Evolutionary conservation across 345 rosid species (phyloP), one percentile per base, ranked within the genome.

Genomic region (Camelina sativa): DNA sequence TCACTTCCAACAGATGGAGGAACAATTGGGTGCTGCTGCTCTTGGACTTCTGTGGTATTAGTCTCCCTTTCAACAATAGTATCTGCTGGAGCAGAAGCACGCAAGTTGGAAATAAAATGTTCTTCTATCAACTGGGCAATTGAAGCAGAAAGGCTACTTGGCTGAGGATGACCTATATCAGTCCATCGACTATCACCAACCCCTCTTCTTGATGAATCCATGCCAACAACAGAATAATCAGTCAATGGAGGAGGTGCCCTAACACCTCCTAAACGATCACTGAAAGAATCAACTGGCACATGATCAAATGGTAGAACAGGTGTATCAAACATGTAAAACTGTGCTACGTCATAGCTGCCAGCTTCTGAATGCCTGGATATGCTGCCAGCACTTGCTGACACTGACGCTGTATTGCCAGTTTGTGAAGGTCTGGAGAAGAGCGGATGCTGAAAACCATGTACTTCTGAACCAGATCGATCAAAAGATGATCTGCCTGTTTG

Each of bases 161-260:
- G 86, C 76, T 90, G 98, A 12, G 97, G 97, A 81, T 86, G 96
- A 78, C 98, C 97, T 74, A 88, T 92, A 85, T 94, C 96, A 75
- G 96, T 89, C 97, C 97, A 94, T 71, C 97, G 86, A 62, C 93
- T 88, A 79, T 90, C 91, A 75, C 91, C 87, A 63, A 84, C 85
- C 76, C 94, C 93, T 81, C 98, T 86, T 76, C 95, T 85, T 80
- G 89, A 75, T 6, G 93, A 88, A 69, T 91, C 92, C 86, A 91
- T 81, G 60, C 92, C 88, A 71, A 82, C 79, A 69, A 80, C 80
- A 55, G 97, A 86, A 87, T 84, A 88, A 80, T 91, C 97, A 19
- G 96, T 71, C 82, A 94, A 78, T 62, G 96, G 88, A 37, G 97
- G 90, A 28, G 92, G 90, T 59, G 91, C 87, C 67, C 83, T 89